These are phyloP conservation scores for Pyrenophora teres DNA, from an alignment of 2,329 filamentous ascomycete genomes.

Conservation along the genomic window DNA sequence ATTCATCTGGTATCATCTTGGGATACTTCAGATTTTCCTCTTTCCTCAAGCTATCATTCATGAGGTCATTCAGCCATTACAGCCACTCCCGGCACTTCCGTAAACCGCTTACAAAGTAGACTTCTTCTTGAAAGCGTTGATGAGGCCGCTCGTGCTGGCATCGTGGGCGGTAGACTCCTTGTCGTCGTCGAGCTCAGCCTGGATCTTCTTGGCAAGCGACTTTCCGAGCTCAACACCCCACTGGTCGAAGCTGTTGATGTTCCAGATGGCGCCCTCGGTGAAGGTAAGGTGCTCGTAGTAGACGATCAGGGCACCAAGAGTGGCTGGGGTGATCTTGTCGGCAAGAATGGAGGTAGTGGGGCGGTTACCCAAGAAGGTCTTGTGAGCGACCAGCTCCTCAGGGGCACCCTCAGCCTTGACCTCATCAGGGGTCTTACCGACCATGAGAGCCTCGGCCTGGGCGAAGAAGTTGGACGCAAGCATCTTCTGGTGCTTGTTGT, in stretches of 20 bases:
- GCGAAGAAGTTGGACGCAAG: conserved; percentile 90
- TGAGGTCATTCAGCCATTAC: conserved; percentile 19
- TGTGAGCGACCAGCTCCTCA: conserved; percentile 86
- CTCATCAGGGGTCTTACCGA: conserved; percentile 82
- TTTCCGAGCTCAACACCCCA: conserved; percentile 99
- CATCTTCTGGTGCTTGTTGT: conserved; percentile 96
- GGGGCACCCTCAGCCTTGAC: conserved; percentile 75
- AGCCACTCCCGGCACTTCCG: neutral
- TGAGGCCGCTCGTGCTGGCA: conserved; percentile 82
- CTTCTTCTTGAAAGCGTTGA: conserved; percentile 90
- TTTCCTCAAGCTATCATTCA: conserved; percentile 9
- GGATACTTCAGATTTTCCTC: conserved; percentile 7
- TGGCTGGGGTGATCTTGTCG: conserved; percentile 89
- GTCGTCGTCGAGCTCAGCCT: conserved; percentile 77
- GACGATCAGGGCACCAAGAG: conserved; percentile 91
- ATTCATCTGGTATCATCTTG: conserved; percentile 7
- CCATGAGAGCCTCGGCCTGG: conserved; percentile 87
- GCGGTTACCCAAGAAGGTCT: conserved; percentile 97
- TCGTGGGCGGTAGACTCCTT: conserved; percentile 78
- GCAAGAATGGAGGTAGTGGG: conserved; percentile 95
- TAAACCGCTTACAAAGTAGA: conserved; percentile 45
- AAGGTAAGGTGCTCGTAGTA: conserved; percentile 99
- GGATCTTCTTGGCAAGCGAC: conserved; percentile 76
- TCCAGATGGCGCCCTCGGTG: conserved; percentile 96
- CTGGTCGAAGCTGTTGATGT: conserved; percentile 99